Evolutionary conservation across 2,329 filamentous ascomycete genomes (phyloP).

Genomic region (Waltergamsia citrina): DNA sequence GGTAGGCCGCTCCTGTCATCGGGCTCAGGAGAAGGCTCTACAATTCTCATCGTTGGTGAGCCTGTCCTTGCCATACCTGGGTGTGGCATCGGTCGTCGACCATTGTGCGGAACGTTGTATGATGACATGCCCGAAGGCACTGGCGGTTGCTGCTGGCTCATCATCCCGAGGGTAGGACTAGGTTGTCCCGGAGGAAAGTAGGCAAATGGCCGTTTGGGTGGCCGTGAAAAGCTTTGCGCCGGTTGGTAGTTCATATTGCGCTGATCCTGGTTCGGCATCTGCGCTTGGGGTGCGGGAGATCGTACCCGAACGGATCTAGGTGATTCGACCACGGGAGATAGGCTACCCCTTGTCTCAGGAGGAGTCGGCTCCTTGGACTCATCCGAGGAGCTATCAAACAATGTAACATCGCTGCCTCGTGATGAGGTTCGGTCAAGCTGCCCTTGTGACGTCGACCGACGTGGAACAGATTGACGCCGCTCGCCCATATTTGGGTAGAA

Average conservation of each 20-base stretch:
- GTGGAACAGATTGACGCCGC: not conserved
- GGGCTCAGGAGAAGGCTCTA: slow-evolving; percentile 22
- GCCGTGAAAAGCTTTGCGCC: too few relatives aligned
- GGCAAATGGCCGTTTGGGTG: slow-evolving; percentile 20
- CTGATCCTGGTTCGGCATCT: not conserved
- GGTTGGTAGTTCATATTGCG: slow-evolving; percentile 12
- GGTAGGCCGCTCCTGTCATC: slow-evolving; percentile 12
- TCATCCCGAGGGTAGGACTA: slow-evolving; percentile 30
- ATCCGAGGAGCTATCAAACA: slow-evolving; percentile 5
- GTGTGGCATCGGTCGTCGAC: slow-evolving; percentile 7
- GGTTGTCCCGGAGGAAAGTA: slow-evolving; percentile 27
- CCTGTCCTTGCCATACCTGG: slow-evolving; percentile 12
- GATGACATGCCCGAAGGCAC: slow-evolving; percentile 5
- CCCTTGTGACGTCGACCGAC: not conserved
- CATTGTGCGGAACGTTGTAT: slow-evolving; percentile 2
- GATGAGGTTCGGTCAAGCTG: not conserved
- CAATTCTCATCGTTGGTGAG: slow-evolving; percentile 27
- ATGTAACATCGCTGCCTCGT: slow-evolving; percentile 2
- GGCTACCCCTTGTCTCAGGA: slow-evolving; percentile 15
- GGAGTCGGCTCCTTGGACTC: slow-evolving; percentile 7
- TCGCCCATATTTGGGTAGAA: not conserved
- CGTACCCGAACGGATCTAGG: slow-evolving; percentile 21
- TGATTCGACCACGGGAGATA: slow-evolving; percentile 41
- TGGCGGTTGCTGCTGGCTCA: slow-evolving; percentile 11
- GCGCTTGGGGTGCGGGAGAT: slow-evolving; percentile 13